phyloP scores from a whole-genome alignment of 2,329 filamentous ascomycete species.

The Cladorrhinum sp. region DNA sequence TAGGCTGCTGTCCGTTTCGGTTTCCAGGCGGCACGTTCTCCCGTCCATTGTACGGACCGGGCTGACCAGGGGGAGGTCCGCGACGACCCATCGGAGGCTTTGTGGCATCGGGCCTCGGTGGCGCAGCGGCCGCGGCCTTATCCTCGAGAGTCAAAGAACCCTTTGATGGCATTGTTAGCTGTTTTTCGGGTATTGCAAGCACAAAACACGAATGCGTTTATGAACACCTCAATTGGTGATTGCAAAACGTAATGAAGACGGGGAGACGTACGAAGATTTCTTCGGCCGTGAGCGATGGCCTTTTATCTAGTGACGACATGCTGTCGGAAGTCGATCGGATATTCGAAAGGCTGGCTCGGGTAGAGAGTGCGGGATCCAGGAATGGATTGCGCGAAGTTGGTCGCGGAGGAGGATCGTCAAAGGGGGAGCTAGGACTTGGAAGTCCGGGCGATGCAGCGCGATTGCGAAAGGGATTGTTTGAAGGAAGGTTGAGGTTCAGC shows the following conservation, averaged over 20 bases:
- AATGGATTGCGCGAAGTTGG: slow-evolving; percentile 74
- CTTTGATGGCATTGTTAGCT: slow-evolving; percentile 42
- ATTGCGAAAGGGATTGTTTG: slow-evolving; percentile 80
- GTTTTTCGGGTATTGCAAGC: slow-evolving; percentile 18
- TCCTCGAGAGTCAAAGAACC: slow-evolving; percentile 67
- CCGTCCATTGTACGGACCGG: slow-evolving; percentile 27
- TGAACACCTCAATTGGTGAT: not conserved
- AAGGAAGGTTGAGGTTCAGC: slow-evolving; percentile 67
- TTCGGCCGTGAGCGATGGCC: slow-evolving; percentile 56
- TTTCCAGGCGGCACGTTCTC: slow-evolving; percentile 50
- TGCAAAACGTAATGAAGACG: not conserved
- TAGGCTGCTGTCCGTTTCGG: slow-evolving; percentile 41
- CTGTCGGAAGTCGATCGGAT: slow-evolving; percentile 42
- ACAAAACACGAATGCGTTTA: slow-evolving; percentile 3
- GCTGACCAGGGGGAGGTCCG: slow-evolving; percentile 37
- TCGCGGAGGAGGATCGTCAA: slow-evolving; percentile 57
- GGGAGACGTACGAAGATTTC: slow-evolving; percentile 71
- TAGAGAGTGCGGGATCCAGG: slow-evolving; percentile 52
- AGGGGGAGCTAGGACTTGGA: slow-evolving; percentile 49
- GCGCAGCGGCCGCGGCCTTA: slow-evolving; percentile 32
- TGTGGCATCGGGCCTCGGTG: slow-evolving; percentile 27
- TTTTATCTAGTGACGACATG: slow-evolving; percentile 49
- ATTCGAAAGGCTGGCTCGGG: slow-evolving; percentile 32
- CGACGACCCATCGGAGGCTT: slow-evolving; percentile 40
- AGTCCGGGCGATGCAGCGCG: slow-evolving; percentile 59